Base-by-base conservation (phyloP, 2,329 filamentous ascomycete genomes). In the Ophiostoma novo-ulmi region DNA sequence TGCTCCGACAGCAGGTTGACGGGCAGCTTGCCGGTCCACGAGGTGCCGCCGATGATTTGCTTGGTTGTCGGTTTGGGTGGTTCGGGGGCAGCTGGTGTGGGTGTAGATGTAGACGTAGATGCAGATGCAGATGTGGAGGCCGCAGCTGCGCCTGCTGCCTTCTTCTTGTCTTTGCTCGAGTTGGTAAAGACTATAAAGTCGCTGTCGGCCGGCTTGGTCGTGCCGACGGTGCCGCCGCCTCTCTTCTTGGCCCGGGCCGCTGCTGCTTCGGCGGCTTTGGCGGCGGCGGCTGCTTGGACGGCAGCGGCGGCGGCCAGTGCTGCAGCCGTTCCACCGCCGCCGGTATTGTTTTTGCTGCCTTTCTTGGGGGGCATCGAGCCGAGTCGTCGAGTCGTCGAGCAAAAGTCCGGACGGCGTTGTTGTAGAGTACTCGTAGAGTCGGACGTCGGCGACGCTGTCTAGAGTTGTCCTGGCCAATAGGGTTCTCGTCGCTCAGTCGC, bases 11-110 rank as follows among this genome's bases (percentile, higher is more conserved):
- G 87, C 76, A 98, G 85, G 78, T 97, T 97, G 74, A 97, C 91
- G 1, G 95, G 95, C 41, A 99, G 83, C 79, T 99, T 99, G 58
- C 95, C 95, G 0, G 95, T 99, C 95, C 95, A 99, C 75, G 93
- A 97, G 71, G 93, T 88, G 67, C 95, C 95, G 61, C 93, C 95
- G 77, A 99, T 97, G 74, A 99, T 83, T 75, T 96, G 92, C 79
- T 90, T 90, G 64, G 86, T 85, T 1, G 88, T 89, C 17, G 87
- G 88, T 75, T 88, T 87, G 0, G 85, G 85, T 3, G 84, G 84
- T 0, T 80, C 84, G 1, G 35, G 61, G 5, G 22, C 52, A 5
- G 52, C 52, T 10, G 22, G 26, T 31, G 20, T 22, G 7, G 77
- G 70, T 35, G 71, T 26, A 10, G 61, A 38, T 35, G 71, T 26